Conservation (phyloP, 2,329 filamentous ascomycete species). For the Ustulina deusta region DNA sequence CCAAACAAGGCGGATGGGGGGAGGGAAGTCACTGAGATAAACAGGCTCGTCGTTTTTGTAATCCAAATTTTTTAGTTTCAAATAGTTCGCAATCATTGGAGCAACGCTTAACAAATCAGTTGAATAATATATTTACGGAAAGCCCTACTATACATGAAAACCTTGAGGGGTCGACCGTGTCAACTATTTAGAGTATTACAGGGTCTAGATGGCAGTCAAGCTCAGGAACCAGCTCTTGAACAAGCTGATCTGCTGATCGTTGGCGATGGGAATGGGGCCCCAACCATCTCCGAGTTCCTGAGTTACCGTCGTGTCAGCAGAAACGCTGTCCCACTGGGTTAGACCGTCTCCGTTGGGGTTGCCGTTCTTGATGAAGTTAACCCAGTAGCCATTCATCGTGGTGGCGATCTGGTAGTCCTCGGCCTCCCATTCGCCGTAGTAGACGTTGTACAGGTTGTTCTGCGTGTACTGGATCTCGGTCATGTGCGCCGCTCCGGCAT, state of each 20-base stretch:
- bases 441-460: conserved; percentile 47
- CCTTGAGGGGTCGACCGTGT: background rate
- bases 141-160: conserved; percentile 10
- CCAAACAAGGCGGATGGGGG: too few species aligned
- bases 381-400: conserved; percentile 27
- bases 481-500: conserved; percentile 46
- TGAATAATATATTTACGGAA: too few species aligned
- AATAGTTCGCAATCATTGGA: too few species aligned
- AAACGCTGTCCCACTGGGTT: conserved; percentile 31
- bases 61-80: too few species aligned
- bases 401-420: conserved; percentile 28
- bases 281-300: conserved; percentile 39
- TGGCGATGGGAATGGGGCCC: conserved; percentile 36
- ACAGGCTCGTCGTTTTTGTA: too few species aligned
- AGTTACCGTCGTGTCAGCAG: conserved; percentile 26
- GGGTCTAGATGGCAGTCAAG: conserved; percentile 45
- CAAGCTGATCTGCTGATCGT: conserved; percentile 32
- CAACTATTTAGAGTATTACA: background rate
- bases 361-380: conserved; percentile 32
- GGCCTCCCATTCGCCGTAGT: conserved; percentile 27
- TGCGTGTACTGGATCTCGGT: conserved; percentile 50
- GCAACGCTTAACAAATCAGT: background rate
- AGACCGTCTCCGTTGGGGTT: conserved; percentile 31
- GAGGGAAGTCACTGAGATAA: too few species aligned
- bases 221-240: conserved; percentile 36